These are phyloP conservation scores for Rosellinia necatrix DNA, from an alignment of 2,329 filamentous ascomycete species.

Conservation along the genomic window DNA sequence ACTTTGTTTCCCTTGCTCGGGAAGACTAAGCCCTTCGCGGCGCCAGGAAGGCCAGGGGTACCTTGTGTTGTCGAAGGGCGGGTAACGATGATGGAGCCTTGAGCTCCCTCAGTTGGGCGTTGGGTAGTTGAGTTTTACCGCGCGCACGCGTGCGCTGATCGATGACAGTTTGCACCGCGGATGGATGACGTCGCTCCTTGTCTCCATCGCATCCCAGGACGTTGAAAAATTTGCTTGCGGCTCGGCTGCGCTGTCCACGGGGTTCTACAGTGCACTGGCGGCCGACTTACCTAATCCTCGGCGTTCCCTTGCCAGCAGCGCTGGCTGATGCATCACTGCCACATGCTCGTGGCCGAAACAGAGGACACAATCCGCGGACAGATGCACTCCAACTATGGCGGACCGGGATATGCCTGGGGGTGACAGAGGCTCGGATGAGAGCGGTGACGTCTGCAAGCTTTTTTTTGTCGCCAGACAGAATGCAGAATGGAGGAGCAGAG, in stretches of 20 bases:
- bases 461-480: too few relatives aligned
- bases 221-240: not conserved
- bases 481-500: too few relatives aligned
- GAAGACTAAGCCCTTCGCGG: not conserved
- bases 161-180: too few relatives aligned
- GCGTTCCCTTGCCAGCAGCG: conserved; percentile 10
- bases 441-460: conserved; percentile 19
- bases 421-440: too few relatives aligned
- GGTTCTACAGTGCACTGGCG: too few relatives aligned
- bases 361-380: conserved; percentile 1
- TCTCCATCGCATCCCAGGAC: not conserved
- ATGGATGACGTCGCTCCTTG: too few relatives aligned
- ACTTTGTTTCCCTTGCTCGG: too few relatives aligned
- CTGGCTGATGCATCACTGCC: conserved; percentile 9
- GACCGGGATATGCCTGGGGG: too few relatives aligned
- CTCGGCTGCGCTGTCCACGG: too few relatives aligned
- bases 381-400: conserved; percentile 5
- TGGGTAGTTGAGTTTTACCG: too few relatives aligned
- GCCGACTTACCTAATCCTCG: conserved; percentile 17
- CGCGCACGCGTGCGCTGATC: too few relatives aligned
- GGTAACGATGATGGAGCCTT: not conserved
- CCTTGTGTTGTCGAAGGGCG: not conserved
- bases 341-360: conserved; percentile 2
- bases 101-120: conserved; percentile 10
- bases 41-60: not conserved